Evolutionary conservation across 441 rosid genomes (phyloP), one percentile per base, ranked within the genome.

Genomic region (Macaranga tanarius): DNA sequence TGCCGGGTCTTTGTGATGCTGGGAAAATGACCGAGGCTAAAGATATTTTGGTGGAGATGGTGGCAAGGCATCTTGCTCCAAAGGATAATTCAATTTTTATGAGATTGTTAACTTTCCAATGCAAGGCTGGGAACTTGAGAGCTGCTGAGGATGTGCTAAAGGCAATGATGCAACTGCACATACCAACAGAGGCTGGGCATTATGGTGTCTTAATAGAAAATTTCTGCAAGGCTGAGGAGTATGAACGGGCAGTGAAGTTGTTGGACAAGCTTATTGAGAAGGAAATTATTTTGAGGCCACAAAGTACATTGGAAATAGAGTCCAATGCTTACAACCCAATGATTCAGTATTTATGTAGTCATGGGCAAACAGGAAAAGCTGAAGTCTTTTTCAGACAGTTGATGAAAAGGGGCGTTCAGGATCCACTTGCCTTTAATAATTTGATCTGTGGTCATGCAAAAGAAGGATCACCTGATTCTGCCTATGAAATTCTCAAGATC

Each of bases 111-210:
- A 82, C 80, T 38, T 68, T 88, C 56, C 96, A 89, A 68, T 84
- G 89, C 75, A 79, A 80, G 73, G 85, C 89, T 8, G 93, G 95
- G 47, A 86, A 94, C 73, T 71, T 90, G 84, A 84, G 82, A 52
- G 97, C 95, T 5, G 97, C 95, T 57, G 82, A 69, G 0, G 90
- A 86, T 79, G 97, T 94, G 79, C 87, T 94, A 16, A 88, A 85
- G 83, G 92, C 89, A 72, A 94, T 92, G 99, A 84, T 81, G 34
- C 80, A 85, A 52, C 79, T 94, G 84, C 85, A 87, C 55, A 84
- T 92, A 73, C 92, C 92, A 0, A 84, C 90, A 0, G 97, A 92
- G 80, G 97, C 97, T 0, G 93, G 96, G 61, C 97, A 92, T 66
- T 94, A 92, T 57, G 97, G 97, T 45, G 79, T 94, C 58, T 80